Base-by-base conservation (phyloP, 345 rosid genomes). In the Rhizophora apiculata region DNA sequence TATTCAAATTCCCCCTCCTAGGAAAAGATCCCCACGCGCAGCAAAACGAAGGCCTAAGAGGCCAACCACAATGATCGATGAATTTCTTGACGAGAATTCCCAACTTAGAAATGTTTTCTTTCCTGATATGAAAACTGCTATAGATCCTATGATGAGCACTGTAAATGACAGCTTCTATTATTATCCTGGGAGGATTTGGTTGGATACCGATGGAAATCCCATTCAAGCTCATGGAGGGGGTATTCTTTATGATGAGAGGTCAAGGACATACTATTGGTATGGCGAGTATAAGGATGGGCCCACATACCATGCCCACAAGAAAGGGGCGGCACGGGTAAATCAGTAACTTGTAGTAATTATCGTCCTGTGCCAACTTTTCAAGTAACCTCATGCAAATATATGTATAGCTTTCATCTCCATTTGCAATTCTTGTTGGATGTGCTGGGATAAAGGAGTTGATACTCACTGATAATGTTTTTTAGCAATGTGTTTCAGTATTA, bases 211-310 rank as follows among this genome's bases (percentile, higher is more conserved):
- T 53, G 96, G 98, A 54, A 85, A 81, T 67, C 97, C 96, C 39
- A 91, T 94, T 72, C 98, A 94, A 83, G 97, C 96, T 22, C 98
- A 91, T 76, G 98, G 97, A 55, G 97, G 96, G n/a, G 94, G 93
- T 64, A 79, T 91, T 63, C 65, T 93, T 5, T 87, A 73, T 26
- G 94, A 93, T 51, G 82, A 82, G 52, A 78, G 62, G 29, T 91
- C 92, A 3, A 62, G 60, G 31, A 89, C 82, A 4, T 88, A 93
- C 79, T 93, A 83, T 67, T 93, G 97, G 98, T 93, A 93, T 70
- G 98, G 95, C 64, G 97, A 91, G 73, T 91, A 86, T 73, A 93
- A 93, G 81, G 94, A 94, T 76, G 97, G 98, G 70, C 96, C 93
- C 9, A 91, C 97, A 15, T 94, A 89, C 68, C 90, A 81, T 70